A percentile compares a stretch with the other conserved stretches of the same genome.
Evolutionary conservation across 805 yeast species (phyloP).

Genomic region (Candida broadrunensis): DNA sequence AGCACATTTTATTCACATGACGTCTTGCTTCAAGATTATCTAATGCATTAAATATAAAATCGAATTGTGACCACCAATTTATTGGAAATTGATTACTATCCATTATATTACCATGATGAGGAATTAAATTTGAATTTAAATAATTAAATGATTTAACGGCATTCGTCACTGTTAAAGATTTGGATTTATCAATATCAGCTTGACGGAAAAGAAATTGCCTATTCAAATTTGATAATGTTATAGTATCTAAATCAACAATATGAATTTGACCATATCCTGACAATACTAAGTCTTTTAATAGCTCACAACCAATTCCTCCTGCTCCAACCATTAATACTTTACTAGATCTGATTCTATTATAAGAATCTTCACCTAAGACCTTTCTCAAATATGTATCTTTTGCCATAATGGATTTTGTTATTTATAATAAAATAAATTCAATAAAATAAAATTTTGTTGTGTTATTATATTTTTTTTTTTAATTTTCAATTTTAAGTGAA

Average conservation of each 20-base stretch:
- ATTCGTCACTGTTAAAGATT: conserved; percentile 77
- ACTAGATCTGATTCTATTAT: conserved; percentile 27
- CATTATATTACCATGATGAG: conserved; percentile 88
- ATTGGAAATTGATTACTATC: conserved; percentile 68
- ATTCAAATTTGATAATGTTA: conserved; percentile 87
- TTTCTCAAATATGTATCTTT: conserved; percentile 41
- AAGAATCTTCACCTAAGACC: conserved; percentile 41
- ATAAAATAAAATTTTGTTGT: no score
- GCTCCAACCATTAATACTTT: conserved; percentile 87
- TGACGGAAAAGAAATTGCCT: conserved; percentile 90
- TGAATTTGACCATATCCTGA: conserved; percentile 85
- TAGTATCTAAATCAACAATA: conserved; percentile 92
- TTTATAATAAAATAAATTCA: no score
- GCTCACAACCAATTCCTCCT: conserved; percentile 95
- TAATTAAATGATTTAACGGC: conserved; percentile 76
- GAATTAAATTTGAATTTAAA: conserved; percentile 55
- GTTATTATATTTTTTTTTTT: no score
- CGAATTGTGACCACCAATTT: conserved; percentile 71
- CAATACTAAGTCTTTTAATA: conserved; percentile 73
- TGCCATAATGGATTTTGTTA: conserved; percentile 25
- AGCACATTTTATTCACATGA: conserved; percentile 80
- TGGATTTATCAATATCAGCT: conserved; percentile 85
- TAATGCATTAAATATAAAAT: conserved; percentile 82
- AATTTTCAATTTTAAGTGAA: background rate
- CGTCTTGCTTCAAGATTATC: conserved; percentile 92